Evolutionary conservation across 2,329 filamentous ascomycete genomes (phyloP).

Genomic region (Botrytis squamosa): DNA sequence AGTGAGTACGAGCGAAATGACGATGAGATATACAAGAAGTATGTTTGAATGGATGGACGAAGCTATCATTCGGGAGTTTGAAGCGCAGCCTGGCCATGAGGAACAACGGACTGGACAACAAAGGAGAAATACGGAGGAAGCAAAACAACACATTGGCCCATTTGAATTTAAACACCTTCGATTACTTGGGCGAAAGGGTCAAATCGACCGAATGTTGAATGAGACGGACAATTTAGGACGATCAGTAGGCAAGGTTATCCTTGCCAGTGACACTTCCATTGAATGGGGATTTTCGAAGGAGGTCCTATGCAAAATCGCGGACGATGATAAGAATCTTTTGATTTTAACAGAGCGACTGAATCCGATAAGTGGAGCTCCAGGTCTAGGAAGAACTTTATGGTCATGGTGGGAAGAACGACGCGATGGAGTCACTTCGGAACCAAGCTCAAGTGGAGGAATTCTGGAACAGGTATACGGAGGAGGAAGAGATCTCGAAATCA

Average conservation of each 20-base stretch:
- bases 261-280: slow-evolving; percentile 85
- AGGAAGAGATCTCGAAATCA: slow-evolving; percentile 60
- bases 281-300: slow-evolving; percentile 95
- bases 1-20: slow-evolving; percentile 81
- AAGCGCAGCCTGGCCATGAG: slow-evolving; percentile 53
- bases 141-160: slow-evolving; percentile 62
- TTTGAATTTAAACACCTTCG: slow-evolving; percentile 89
- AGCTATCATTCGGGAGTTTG: slow-evolving; percentile 87
- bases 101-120: slow-evolving; percentile 44
- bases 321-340: slow-evolving; percentile 77
- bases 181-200: slow-evolving; percentile 76
- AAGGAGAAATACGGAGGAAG: slow-evolving; percentile 45
- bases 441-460: slow-evolving; percentile 51
- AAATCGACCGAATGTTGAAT: slow-evolving; percentile 68
- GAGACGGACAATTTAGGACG: slow-evolving; percentile 43
- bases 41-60: slow-evolving; percentile 99
- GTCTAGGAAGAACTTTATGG: slow-evolving; percentile 74
- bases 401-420: slow-evolving; percentile 71
- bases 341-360: slow-evolving; percentile 77
- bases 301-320: slow-evolving; percentile 69
- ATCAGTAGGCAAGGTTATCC: slow-evolving; percentile 67
- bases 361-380: slow-evolving; percentile 35
- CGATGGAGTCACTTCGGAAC: slow-evolving; percentile 61
- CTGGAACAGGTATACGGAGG: slow-evolving; percentile 67
- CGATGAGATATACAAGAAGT: slow-evolving; percentile 85